Base-by-base conservation (phyloP, 2,329 filamentous ascomycete genomes). In the Aspergillus fijiensis region DNA sequence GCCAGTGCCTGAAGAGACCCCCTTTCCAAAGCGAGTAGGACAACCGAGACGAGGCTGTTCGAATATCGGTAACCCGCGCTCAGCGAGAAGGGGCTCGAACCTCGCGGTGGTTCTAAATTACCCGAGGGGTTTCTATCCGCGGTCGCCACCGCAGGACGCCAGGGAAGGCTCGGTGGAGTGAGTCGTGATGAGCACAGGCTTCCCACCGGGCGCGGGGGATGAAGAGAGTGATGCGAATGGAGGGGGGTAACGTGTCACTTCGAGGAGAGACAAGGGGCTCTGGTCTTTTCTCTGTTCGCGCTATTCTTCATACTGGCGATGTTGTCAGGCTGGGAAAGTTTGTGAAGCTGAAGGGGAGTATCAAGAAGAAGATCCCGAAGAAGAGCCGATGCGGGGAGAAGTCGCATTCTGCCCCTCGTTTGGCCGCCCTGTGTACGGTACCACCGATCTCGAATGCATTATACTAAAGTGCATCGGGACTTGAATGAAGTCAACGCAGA, bases 131-230 rank as follows among this genome's bases (percentile, higher is more conserved):
- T 31, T 35, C 31, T 27, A 19, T n/a, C 23, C 12, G 23, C n/a
- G 9, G 52, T 55, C 53, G 53, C 53, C 53, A 55, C 53, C 42
- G 42, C 29, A n/a, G 31, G 42, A 48, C 42, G 19, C 35, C 21
- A 39, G 33, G 31, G 25, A 25, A 45, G 42, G 53, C 25, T 47
- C 25, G 53, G 45, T 55, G 53, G 53, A 55, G 53, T 55, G 53
- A 55, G 53, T 55, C 42, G 12, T 10, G 42, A 45, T 52, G 33
- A 29, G 12, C n/a, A 53, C 10, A 47, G 39, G 53, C 53, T 55
- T 29, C 52, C 53, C 53, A 55, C 35, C 42, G 42, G 7, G 27
- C 53, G 52, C 31, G 29, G 51, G 51, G 27, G 27, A 29, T 29
- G 27, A 29, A 9, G 27, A 29, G 23, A 29, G 16, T 19, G 39